Evolutionary conservation across 1,139 yeast species (phyloP), one percentile per base, ranked within the genome.

Genomic region (Hanseniaspora gamundiae): DNA sequence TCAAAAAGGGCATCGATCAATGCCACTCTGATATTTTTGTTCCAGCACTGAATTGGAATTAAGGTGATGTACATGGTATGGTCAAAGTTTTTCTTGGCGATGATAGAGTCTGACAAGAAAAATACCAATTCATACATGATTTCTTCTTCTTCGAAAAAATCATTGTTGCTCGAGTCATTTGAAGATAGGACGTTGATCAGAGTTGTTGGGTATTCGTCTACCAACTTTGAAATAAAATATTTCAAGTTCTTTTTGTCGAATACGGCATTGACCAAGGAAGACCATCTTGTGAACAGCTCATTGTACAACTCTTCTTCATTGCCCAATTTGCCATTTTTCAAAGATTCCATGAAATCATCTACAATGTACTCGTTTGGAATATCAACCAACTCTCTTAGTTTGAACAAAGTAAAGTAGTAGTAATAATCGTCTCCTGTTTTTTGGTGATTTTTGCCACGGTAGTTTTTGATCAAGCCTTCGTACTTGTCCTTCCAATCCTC

Each of bases 1-100:
- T 48, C 47, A 7, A 54, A 47, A 17, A 76, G 50, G 5, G 41
- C 46, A 48, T 76, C 63, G 14, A 77, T 51, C 8, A 71, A 48
- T 4, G 56, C 56, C 19, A 64, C 62, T 54, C 73, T 76, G 22
- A 60, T 53, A 9, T 55, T 49, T 53, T 66, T 76, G 41, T 65
- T 67, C 43, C 67, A 68, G 49, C 80, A 74, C 47, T 71, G 74
- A 20, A 70, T 62, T 2, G 85, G 84, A 19, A 77, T 60, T 2
- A 45, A 26, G 3, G 46, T 35, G 8, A 67, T 7, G 40, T 42
- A 42, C 4, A 46, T 19, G 20, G 46, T 40, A 1, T 22, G 8
- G 31, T 43, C 35, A 6, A 28, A 33, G 5, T 33, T 22, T 5
- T 19, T 17, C 9, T 19, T 19, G 2, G 30, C 3, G 11, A 48